Base-by-base conservation (phyloP, 345 rosid genomes). In the Crucihimalaya himalaica region DNA sequence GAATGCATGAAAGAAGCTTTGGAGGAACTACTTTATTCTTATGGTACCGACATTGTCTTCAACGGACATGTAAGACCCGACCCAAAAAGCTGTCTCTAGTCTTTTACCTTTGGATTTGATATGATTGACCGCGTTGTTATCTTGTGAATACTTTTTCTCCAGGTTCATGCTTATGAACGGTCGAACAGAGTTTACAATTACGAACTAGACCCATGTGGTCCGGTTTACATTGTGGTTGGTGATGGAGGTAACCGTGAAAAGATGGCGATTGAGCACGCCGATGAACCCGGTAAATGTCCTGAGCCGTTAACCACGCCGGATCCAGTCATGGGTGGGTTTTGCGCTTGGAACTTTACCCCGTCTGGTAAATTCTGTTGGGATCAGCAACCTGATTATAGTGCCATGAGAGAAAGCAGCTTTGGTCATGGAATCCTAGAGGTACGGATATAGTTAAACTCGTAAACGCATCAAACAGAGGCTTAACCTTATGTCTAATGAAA, bases 401-500 rank as follows among this genome's bases (percentile, higher is more conserved):
- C 97, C 59, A 83, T 86, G 61, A 83, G 99, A 80, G 97, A 95
- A 67, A 87, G 90, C 75, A 95, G 99, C 81, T 92, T 92, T 27
- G 99, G 99, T 66, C 96, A 89, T 74, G 99, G 97, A 56, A 87
- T 88, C 64, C 73, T 92, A 40, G 97, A 95, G 99, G 99, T 95
- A 72, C 5, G 11, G 8, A 16, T 39, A 32, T 31, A 8, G 2
- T 9, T 31, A 28, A 9, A 16, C 29, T 50, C 1, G n/a, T 48
- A 51, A 65, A 29, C 16, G 3, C 64, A 21, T 42, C n/a, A 16
- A 64, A 64, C 65, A 65, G 46, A 52, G 1, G 28, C n/a, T 32
- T 23, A 31, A 56, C 5, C 8, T 43, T 32, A 10, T 21, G 8
- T 34, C 4, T 53, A 4, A 20, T 5, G 3, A 43, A 65, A 23